phyloP scores from a whole-genome alignment of 768 basidiomycete species.

The Xerocomellus chrysenteron region DNA sequence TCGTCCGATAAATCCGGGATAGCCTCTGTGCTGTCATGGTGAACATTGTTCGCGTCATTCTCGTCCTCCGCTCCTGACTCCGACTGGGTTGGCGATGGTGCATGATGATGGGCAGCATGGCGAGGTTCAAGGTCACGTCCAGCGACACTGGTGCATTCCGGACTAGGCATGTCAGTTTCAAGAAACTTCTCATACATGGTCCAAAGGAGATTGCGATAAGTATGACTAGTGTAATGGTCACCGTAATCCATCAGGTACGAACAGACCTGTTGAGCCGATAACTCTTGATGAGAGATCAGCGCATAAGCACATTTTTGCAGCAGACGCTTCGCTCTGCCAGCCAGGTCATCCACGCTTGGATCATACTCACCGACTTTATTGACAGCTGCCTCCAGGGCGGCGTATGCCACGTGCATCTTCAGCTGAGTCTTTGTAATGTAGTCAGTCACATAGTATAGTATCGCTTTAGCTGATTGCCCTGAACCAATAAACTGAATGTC shows the following conservation, averaged over 20 bases:
- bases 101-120: too few relatives aligned
- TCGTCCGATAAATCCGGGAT: too few relatives aligned
- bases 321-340: background rate
- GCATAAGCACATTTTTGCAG: background rate
- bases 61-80: too few relatives aligned
- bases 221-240: background rate
- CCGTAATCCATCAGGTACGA: background rate
- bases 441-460: background rate
- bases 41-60: too few relatives aligned
- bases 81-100: too few relatives aligned
- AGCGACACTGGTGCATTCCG: too few relatives aligned
- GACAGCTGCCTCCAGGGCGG: accelerated
- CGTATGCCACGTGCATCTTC: background rate
- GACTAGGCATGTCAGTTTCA: too few relatives aligned
- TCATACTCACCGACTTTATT: background rate
- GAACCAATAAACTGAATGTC: background rate
- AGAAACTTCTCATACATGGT: background rate
- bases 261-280: background rate
- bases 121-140: too few relatives aligned
- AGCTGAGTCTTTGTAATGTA: background rate
- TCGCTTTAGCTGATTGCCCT: accelerated
- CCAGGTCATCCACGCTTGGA: background rate
- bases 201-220: background rate
- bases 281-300: background rate
- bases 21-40: too few relatives aligned